phyloP scores from a whole-genome alignment of 345 rosid genomes.

The Salix suchowensis region DNA sequence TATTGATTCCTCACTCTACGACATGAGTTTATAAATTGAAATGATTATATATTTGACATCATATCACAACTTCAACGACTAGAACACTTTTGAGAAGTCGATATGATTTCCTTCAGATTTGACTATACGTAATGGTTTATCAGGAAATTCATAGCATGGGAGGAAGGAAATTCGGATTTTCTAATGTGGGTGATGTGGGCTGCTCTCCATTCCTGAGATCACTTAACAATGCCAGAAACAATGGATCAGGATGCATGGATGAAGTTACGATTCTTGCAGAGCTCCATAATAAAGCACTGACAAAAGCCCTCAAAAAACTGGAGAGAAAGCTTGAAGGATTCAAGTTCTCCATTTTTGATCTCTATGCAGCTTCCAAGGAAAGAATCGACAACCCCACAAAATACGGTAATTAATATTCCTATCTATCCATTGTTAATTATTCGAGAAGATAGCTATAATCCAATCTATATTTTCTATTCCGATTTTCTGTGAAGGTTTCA shows the following conservation, averaged over 20 bases:
- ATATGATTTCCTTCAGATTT: too few species aligned
- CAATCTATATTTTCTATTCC: too few species aligned
- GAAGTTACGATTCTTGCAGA: slow-evolving; percentile 9
- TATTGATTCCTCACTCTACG: too few species aligned
- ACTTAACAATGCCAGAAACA: background rate
- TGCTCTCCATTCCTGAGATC: slow-evolving; percentile 20
- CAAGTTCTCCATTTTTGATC: background rate
- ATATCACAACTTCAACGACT: too few species aligned
- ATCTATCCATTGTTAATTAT: background rate
- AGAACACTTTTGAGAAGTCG: too few species aligned
- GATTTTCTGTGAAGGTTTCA: background rate
- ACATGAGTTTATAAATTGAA: too few species aligned
- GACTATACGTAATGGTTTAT: background rate
- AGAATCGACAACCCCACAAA: slow-evolving; percentile 11
- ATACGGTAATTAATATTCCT: background rate
- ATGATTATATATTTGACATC: too few species aligned
- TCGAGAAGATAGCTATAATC: too few species aligned
- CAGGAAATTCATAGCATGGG: slow-evolving; percentile 39
- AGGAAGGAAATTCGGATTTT: slow-evolving; percentile 47
- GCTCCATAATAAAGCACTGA: slow-evolving; percentile 27
- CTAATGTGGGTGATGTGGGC: slow-evolving; percentile 20
- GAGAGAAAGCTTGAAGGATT: slow-evolving; percentile 26
- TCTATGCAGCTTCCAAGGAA: background rate
- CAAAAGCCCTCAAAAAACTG: slow-evolving; percentile 10
- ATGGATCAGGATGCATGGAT: slow-evolving; percentile 17